Evolutionary conservation across 2,329 filamentous ascomycete species (phyloP).

Genomic region (Fusarium foetens): DNA sequence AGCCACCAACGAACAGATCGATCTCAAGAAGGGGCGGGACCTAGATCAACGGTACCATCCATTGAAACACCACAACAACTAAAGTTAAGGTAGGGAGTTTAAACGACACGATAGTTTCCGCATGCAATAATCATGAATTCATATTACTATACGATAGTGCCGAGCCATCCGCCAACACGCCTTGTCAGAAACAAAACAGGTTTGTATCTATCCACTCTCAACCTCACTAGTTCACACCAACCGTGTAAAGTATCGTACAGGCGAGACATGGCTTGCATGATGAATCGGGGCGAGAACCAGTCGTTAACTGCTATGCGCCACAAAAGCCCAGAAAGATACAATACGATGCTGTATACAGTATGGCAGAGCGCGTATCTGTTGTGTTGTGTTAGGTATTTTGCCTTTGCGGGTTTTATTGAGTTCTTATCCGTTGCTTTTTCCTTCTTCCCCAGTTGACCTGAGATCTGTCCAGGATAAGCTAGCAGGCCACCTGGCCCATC

Average conservation of each 20-base stretch:
- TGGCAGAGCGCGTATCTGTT: conserved; percentile 4
- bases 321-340: conserved; percentile 10
- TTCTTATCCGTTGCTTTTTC: conserved; percentile 2
- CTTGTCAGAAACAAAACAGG: conserved; percentile 18
- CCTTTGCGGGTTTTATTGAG: conserved; percentile 16
- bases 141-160: conserved; percentile 22
- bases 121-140: conserved; percentile 9
- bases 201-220: background rate
- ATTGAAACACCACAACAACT: conserved; percentile 19
- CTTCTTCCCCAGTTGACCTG: conserved; percentile 29
- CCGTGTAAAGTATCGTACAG: conserved; percentile 16
- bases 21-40: conserved; percentile 31
- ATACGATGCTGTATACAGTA: conserved; percentile 19
- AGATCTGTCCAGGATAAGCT: conserved; percentile 39
- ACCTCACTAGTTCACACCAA: conserved; percentile 3
- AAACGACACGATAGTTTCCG: conserved; percentile 30
- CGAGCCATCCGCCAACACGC: conserved; percentile 17
- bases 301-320: conserved; percentile 33
- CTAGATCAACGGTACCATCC: conserved; percentile 22
- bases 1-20: conserved; percentile 33
- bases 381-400: background rate
- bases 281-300: conserved; percentile 33
- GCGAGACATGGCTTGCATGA: conserved; percentile 42
- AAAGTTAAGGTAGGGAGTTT: background rate
- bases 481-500: conserved; percentile 13